Base-by-base conservation (phyloP, 257 asterid species). In the Coffea eugenioides region DNA sequence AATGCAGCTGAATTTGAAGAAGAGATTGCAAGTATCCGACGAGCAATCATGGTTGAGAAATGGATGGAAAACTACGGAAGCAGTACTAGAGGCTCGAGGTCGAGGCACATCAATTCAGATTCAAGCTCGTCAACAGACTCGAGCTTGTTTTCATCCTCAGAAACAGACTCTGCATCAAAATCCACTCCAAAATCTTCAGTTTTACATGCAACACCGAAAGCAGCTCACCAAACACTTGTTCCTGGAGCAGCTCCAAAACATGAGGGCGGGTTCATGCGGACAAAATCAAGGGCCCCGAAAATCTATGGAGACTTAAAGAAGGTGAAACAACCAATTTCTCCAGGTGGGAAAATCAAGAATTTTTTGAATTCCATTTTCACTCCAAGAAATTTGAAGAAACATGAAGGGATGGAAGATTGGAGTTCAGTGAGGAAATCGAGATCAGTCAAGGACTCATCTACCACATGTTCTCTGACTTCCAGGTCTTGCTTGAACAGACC, bases 41-140 rank as follows among this genome's bases (percentile, higher is more conserved):
- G 96, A 54, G 96, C 98, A 12, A 91, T 91, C 80, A 79, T 87
- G 88, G 85, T 92, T 54, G 98, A 92, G 82, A 90, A 92, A 85
- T 92, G 98, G 97, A 90, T 93, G 91, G 91, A 85, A n/a, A 87
- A 84, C 51, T 80, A 89, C 80, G 27, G 62, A 75, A 57, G 27
- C 39, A 27, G 49, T 48, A 45, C 75, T 18, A 49, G 77, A 76
- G 83, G 88, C n/a, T 80, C 89, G 1, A 67, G 85, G 20, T 82
- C 91, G 1, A 73, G 85, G 43, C 88, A 87, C 65, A 25, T 85
- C 8, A 83, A 90, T 0, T 86, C 94, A 1, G 86, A 88, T 79
- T 91, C 97, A 20, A 86, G 86, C 80, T 88, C 95, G 0, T 90
- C 97, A 1, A 86, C 90, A 0, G 95, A 91, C n/a, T 93, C 97